phyloP scores from a whole-genome alignment of 768 basidiomycete genomes.

The Lactarius evosmus region DNA sequence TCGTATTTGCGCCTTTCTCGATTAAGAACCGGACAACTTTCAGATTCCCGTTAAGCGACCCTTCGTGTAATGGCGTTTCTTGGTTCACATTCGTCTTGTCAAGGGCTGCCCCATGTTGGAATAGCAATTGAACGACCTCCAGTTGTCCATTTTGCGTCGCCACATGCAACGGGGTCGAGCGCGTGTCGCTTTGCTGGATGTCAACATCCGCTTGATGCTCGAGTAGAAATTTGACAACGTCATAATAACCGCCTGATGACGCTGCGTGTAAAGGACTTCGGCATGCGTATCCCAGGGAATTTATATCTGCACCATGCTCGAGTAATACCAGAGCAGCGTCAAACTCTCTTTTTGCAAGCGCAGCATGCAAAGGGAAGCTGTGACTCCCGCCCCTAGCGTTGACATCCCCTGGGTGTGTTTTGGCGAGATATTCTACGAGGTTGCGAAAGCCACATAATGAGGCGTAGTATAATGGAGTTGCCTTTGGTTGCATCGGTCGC shows the following conservation, averaged over 20 bases:
- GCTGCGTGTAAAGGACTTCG: conserved; percentile 1
- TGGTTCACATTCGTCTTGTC: neutral
- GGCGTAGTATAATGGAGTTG: conserved; percentile 8
- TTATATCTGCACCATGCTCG: neutral
- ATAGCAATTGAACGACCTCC: neutral
- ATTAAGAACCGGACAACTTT: neutral
- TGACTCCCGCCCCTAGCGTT: neutral
- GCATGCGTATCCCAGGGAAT: neutral
- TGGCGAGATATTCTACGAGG: neutral
- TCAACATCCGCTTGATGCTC: neutral
- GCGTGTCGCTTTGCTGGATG: neutral
- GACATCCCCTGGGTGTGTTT: neutral
- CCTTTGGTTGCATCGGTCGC: neutral
- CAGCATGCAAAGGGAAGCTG: neutral
- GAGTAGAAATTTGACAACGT: neutral
- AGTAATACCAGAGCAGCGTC: neutral
- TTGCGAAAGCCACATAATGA: conserved; percentile 1
- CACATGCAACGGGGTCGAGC: neutral
- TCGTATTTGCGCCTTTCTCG: neutral
- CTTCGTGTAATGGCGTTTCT: neutral
- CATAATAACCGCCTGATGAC: neutral
- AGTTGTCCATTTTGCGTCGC: neutral
- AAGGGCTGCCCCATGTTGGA: neutral
- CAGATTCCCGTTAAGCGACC: neutral
- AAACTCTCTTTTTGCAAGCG: neutral